Conservation (phyloP, 139 green algal genomes). For the Volvox africanus region DNA sequence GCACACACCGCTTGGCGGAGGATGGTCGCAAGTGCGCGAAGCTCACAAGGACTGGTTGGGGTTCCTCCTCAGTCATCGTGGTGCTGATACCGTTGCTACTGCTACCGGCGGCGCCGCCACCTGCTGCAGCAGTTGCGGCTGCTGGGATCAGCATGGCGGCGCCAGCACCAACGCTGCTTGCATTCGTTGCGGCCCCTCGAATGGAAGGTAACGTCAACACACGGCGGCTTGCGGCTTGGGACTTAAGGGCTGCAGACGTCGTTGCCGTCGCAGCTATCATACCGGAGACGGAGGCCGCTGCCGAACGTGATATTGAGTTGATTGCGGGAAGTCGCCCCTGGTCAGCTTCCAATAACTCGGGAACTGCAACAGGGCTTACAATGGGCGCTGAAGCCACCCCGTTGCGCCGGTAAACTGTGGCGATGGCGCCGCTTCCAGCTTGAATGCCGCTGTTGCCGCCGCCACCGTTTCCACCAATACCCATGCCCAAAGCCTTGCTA, state of each 20-base stretch:
- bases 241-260: not conserved
- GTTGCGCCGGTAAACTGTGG: not conserved
- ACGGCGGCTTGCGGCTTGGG: not conserved
- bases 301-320: not conserved
- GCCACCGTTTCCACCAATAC: too few species aligned
- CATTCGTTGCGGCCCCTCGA: not conserved
- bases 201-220: not conserved
- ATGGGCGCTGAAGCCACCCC: not conserved
- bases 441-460: too few species aligned
- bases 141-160: too few species aligned
- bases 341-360: not conserved
- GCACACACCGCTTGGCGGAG: not conserved
- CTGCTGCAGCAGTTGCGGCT: too few species aligned
- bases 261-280: not conserved
- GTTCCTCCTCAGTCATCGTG: not conserved
- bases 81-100: not conserved
- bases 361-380: not conserved
- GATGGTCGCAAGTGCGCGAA: not conserved
- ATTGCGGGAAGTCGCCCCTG: not conserved
- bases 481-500: not conserved
- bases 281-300: not conserved
- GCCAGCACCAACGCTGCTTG: not conserved
- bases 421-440: not conserved
- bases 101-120: not conserved
- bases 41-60: constrained; percentile 3